phyloP scores from a whole-genome alignment of 2,329 filamentous ascomycete genomes.

The Alternaria infectoria region DNA sequence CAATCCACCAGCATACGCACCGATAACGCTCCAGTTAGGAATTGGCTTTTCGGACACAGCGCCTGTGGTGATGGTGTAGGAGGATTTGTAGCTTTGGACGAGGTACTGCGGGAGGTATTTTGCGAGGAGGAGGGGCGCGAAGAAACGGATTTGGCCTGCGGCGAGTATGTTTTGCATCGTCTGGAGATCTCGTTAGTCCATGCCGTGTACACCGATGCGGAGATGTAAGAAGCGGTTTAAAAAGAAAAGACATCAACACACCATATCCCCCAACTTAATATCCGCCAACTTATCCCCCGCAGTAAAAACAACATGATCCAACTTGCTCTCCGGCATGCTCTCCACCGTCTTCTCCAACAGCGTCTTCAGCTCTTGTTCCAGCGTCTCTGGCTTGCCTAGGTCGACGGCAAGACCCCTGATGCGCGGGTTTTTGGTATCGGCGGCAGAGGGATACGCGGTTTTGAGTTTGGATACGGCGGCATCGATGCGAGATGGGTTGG shows the following conservation, averaged over 20 bases:
- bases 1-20: constrained; percentile 58
- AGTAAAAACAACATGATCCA: constrained; percentile 66
- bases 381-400: constrained; percentile 53
- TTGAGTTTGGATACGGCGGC: constrained; percentile 55
- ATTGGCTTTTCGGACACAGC: constrained; percentile 58
- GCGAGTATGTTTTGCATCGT: constrained; percentile 51
- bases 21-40: constrained; percentile 59
- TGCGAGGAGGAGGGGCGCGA: constrained; percentile 59
- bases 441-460: constrained; percentile 51
- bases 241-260: neutral
- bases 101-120: constrained; percentile 59
- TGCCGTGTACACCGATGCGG: neutral
- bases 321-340: constrained; percentile 33
- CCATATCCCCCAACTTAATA: constrained; percentile 50
- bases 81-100: constrained; percentile 50
- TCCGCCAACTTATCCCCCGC: constrained; percentile 58
- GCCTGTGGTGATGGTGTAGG: constrained; percentile 65
- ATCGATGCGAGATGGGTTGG: constrained; percentile 58
- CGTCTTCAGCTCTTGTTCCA: constrained; percentile 56
- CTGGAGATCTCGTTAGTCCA: neutral
- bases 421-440: constrained; percentile 23
- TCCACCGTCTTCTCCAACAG: constrained; percentile 52
- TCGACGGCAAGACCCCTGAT: constrained; percentile 57
- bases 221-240: neutral
- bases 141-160: constrained; percentile 58